Evolutionary conservation across 2,329 filamentous ascomycete species (phyloP), one percentile per base, ranked within the genome.

Genomic region (Penicillium oxalicum): DNA sequence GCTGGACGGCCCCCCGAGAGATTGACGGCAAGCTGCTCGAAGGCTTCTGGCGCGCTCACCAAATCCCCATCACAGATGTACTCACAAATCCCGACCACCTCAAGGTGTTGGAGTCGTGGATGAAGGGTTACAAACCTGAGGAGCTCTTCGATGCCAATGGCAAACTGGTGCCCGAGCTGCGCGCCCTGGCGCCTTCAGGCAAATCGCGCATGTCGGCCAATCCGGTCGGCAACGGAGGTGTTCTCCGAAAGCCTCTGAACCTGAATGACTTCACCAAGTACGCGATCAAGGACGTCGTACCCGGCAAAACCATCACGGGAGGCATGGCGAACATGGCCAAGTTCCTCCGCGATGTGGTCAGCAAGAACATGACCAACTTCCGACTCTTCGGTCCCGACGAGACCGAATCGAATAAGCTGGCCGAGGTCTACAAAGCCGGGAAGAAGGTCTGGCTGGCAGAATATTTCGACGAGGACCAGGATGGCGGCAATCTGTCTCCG

Each of bases 381-480:
- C 83, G 87, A 38, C 74, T 90, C 5, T 88, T 89, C 57, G 86
- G 86, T 0, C 87, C 87, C 0, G 87, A 91, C 61, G 87, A 91
- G 76, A 90, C 86, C 0, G 82, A 90, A 64, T 88, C 85, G 24
- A 91, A 91, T 71, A 90, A 91, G 70, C 79, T 91, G 2, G 77
- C 73, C 1, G 77, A 77, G 25, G 82, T 91, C 40, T 90, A 90
- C 65, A 77, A 85, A 49, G 84, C 79, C 1, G 83, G 82, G 4
- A 86, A 88, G 77, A 90, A 90, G 69, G 85, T 87, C 3, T 90
- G 87, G 86, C 75, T 90, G 73, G 86, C 80, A 5, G 86, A 88
- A 43, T 87, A 86, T 65, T 86, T 90, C 53, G 82, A 87, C 4
- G 86, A 90, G 62, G 87, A 91, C 59, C 69, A 72, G 6, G 83